phyloP scores from a whole-genome alignment of 2,329 filamentous ascomycete species.

The Colletotrichum sp. region DNA sequence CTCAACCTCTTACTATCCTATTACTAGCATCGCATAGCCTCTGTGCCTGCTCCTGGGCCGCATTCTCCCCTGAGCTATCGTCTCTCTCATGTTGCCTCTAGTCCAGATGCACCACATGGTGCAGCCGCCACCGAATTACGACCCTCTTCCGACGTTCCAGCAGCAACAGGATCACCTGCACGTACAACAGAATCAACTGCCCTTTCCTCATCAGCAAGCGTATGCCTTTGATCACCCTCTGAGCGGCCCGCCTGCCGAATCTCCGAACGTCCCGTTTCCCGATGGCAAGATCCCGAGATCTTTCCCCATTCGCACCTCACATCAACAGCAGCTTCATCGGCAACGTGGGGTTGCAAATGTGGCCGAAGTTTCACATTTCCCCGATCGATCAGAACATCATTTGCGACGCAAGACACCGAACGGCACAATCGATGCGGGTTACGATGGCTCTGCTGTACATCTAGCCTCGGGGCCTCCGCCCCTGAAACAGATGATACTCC shows the following conservation, averaged over 20 bases:
- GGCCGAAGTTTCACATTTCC: conserved; percentile 1
- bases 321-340: conserved; percentile 30
- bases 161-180: conserved; percentile 27
- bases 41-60: not conserved
- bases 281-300: conserved; percentile 30
- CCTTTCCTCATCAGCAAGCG: conserved; percentile 24
- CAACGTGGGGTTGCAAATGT: conserved; percentile 22
- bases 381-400: conserved; percentile 69
- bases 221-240: conserved; percentile 21
- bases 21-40: not conserved
- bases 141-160: conserved; percentile 34
- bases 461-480: conserved; percentile 76
- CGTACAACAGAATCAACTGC: conserved; percentile 23
- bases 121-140: conserved; percentile 46
- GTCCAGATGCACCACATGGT: conserved; percentile 58
- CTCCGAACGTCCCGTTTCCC: conserved; percentile 8
- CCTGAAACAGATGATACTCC: conserved; percentile 82
- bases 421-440: conserved; percentile 90
- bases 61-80: not conserved
- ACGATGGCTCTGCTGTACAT: conserved; percentile 82
- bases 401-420: conserved; percentile 91
- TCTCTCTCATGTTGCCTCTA: conserved; percentile 50
- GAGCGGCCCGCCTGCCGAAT: conserved; percentile 14
- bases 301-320: conserved; percentile 41
- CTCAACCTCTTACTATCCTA: conserved; percentile 20